phyloP scores from a whole-genome alignment of 192 early-diverging fungal genomes.

The Coemansia sp. region DNA sequence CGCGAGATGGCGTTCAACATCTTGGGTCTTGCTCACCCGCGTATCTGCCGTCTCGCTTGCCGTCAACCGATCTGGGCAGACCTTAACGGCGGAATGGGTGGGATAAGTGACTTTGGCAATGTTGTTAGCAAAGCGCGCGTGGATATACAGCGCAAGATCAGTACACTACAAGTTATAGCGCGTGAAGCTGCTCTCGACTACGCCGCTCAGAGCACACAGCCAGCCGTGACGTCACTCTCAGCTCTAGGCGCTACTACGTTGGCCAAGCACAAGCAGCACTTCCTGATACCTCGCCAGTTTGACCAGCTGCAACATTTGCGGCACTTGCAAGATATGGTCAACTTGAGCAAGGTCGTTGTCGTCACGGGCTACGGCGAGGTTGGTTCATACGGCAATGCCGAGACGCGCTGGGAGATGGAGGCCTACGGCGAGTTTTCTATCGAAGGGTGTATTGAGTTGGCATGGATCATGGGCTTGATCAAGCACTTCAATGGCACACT shows the following conservation, averaged over 20 bases:
- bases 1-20: constrained; percentile 95
- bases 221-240: not conserved
- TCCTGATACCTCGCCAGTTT: constrained; percentile 69
- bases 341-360: constrained; percentile 87
- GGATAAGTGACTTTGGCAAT: constrained; percentile 51
- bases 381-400: constrained; percentile 82
- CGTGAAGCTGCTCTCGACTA: not conserved
- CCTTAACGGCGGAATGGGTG: constrained; percentile 80
- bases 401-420: constrained; percentile 97
- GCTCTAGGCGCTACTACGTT: constrained; percentile 55
- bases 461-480: constrained; percentile 96
- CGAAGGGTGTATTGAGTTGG: constrained; percentile 86
- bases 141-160: not conserved
- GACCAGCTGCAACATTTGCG: constrained; percentile 68
- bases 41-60: constrained; percentile 71
- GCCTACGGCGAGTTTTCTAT: constrained; percentile 60
- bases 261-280: constrained; percentile 86
- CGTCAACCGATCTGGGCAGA: constrained; percentile 85
- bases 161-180: not conserved
- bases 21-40: constrained; percentile 80
- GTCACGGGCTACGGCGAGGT: constrained; percentile 92
- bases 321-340: constrained; percentile 74
- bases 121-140: not conserved
- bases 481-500: constrained; percentile 69
- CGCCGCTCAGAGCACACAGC: not conserved